Conservation (phyloP, 2,329 filamentous ascomycete species). For the Ascochyta clinopodiicola region DNA sequence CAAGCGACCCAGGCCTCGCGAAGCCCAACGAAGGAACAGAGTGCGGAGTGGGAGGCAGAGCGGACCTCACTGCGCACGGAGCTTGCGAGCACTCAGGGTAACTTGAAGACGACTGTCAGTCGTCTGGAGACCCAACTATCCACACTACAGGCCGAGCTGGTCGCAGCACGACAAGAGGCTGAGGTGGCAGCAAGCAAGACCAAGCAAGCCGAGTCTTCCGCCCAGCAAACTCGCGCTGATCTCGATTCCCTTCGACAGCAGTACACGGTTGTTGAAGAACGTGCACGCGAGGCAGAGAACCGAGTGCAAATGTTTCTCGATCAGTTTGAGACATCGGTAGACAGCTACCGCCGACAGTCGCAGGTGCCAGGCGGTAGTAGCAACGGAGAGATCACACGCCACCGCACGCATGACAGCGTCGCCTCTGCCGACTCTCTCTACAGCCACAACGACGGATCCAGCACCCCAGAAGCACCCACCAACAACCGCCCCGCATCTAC, state of each 20-base stretch:
- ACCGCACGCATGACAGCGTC: constrained; percentile 64
- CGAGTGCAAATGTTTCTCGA: constrained; percentile 93
- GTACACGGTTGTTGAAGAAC: constrained; percentile 79
- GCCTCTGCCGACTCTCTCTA: constrained; percentile 64
- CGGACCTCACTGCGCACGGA: constrained; percentile 70
- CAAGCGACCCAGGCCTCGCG: constrained; percentile 51
- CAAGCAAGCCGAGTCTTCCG: constrained; percentile 61
- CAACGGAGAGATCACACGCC: constrained; percentile 41
- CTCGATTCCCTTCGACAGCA: constrained; percentile 84
- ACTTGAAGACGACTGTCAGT: constrained; percentile 69
- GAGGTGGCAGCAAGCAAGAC: constrained; percentile 63
- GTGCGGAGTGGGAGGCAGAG: constrained; percentile 77
- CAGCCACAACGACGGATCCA: constrained; percentile 48
- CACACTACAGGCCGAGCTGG: constrained; percentile 73
- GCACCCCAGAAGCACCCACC: constrained; percentile 39
- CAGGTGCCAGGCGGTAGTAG: constrained; percentile 49
- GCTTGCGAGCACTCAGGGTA: constrained; percentile 72
- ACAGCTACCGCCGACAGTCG: constrained; percentile 85
- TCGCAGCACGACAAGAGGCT: constrained; percentile 70
- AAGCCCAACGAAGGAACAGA: constrained; percentile 51
- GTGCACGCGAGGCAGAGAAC: constrained; percentile 87
- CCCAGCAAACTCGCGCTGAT: constrained; percentile 67
- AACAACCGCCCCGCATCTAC: constrained; percentile 36
- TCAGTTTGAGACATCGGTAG: constrained; percentile 91
- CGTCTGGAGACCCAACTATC: constrained; percentile 75